Base-by-base conservation (phyloP, 2,329 filamentous ascomycete species). In the Aspergillus aculeatus region DNA sequence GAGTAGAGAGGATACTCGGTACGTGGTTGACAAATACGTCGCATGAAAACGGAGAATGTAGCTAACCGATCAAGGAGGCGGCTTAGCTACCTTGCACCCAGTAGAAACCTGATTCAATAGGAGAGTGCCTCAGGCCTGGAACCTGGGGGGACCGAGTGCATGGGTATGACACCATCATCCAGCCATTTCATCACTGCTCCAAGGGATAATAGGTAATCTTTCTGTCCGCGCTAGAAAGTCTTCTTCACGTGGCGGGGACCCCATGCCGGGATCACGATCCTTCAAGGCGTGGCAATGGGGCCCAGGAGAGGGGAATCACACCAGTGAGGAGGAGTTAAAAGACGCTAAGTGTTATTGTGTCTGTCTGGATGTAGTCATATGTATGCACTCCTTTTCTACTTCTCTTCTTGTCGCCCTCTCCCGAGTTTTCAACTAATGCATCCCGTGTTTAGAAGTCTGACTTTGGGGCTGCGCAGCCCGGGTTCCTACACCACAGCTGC, bases 231-330 rank as follows among this genome's bases (percentile, higher is more conserved):
- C 38, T 44, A 44, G 38, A 44, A 19, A 44, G 38, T 44, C 38
- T 44, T n/a, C 56, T 52, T 54, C 50, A 58, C 56, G 56, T 54
- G 56, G 50, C 21, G 31, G 50, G 31, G n/a, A 31, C 31, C 29
- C 31, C 44, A 54, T 50, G 44, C 50, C 29, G 19, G 56, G 50
- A 35, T 58, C 10, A 16, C 11, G 21, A 58, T 58, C 56, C 50
- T 47, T 54, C 56, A 29, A 47, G 11, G 44, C 26, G 44, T 31
- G 29, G 24, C 31, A 44, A 35, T 41, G 56, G 50, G 51, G 31
- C 56, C 14, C 3, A n/a, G 50, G 41, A 19, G 19, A 47, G 29
- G 19, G 35, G 38, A 16, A 48, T 47, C 26, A 35, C 10, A 32
- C 55, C n/a, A 51, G 24, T 47, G 38, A 29, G 5, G 19, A n/a